Evolutionary conservation across 495 filamentous ascomycete genomes (phyloP), one percentile per base, ranked within the genome.

Genomic region (Astrothelium macrocarpum): DNA sequence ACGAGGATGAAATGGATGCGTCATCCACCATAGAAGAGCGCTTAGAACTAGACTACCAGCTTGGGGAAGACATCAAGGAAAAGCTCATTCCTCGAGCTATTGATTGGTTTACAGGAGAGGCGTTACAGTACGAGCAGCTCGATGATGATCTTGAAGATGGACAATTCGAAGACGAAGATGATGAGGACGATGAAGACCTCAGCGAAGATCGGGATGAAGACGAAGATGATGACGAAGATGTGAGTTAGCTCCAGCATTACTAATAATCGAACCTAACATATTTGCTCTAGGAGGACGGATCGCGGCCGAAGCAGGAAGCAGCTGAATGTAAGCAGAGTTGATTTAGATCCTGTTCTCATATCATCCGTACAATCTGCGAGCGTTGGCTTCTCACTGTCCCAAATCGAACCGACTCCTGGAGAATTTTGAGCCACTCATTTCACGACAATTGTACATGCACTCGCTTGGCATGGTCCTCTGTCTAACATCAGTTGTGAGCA

Each of bases 61-160:
- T 99, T 56, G 95, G 95, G 62, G 95, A 99, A 78, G 95, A 99
- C 74, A 97, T 99, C 76, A 99, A 99, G 81, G 95, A 99, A 83
- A 99, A 99, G 78, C 83, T 99, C 64, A 99, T 99, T 70, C 95
- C 95, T 62, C 92, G 91, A 70, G 95, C 95, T 20, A 93, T 99
- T 71, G 95, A 97, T 77, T 99, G 95, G 95, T 99, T 97, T 78
- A 99, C 95, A 49, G 95, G 95, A 45, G 94, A 99, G 78, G 95
- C 95, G 62, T 85, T 97, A 66, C 94, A 95, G 69, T 99, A 90
- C 65, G 95, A 99, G 81, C 93, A 96, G 71, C 70, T 96, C 4
- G 90, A 93, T 61, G 91, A 95, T 64, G 90, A 95, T 39, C 78
- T 88, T 66, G 91, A 95, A 63, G 85, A 89, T 61, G 90, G 86